Percentiles rank a stretch among this genome's conserved stretches.
phyloP scores from a whole-genome alignment of 768 basidiomycete species.

The Phlebiopsis gigantea region DNA sequence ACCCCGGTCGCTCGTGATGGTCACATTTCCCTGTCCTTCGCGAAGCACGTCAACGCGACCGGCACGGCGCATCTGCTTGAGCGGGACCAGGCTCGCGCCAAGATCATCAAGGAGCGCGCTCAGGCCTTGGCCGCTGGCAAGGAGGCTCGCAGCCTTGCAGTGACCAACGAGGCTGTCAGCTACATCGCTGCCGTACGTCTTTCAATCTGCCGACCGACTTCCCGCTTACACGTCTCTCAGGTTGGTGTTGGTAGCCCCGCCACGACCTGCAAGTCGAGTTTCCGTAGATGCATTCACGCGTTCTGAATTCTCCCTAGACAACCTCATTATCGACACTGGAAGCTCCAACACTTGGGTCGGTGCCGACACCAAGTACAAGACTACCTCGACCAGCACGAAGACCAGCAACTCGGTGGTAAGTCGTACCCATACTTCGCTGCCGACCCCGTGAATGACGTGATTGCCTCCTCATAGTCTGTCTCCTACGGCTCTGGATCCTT shows the following conservation, averaged over 20 bases:
- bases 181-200: slow-evolving; percentile 29
- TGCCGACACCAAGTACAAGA: slow-evolving; percentile 37
- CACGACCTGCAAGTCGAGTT: slow-evolving; percentile 15
- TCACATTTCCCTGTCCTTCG: slow-evolving; percentile 40
- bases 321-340: slow-evolving; percentile 57
- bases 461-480: slow-evolving; percentile 39
- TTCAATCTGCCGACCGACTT: background rate
- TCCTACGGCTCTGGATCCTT: slow-evolving; percentile 61
- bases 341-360: slow-evolving; percentile 75
- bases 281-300: too few species aligned
- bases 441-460: background rate
- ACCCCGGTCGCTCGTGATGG: slow-evolving; percentile 21
- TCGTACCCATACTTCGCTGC: background rate
- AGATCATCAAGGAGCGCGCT: slow-evolving; percentile 35
- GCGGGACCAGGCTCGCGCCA: slow-evolving; percentile 47
- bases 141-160: slow-evolving; percentile 27
- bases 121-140: slow-evolving; percentile 25
- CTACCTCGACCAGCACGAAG: slow-evolving; percentile 43
- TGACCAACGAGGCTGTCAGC: slow-evolving; percentile 36
- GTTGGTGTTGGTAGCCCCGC: slow-evolving; percentile 23
- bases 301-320: slow-evolving; percentile 36
- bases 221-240: background rate
- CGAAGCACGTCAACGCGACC: slow-evolving; percentile 48
- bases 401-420: slow-evolving; percentile 46
- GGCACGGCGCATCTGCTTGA: slow-evolving; percentile 43